Evolutionary conservation across 345 rosid species (phyloP).

Genomic region (Barbarea vulgaris): DNA sequence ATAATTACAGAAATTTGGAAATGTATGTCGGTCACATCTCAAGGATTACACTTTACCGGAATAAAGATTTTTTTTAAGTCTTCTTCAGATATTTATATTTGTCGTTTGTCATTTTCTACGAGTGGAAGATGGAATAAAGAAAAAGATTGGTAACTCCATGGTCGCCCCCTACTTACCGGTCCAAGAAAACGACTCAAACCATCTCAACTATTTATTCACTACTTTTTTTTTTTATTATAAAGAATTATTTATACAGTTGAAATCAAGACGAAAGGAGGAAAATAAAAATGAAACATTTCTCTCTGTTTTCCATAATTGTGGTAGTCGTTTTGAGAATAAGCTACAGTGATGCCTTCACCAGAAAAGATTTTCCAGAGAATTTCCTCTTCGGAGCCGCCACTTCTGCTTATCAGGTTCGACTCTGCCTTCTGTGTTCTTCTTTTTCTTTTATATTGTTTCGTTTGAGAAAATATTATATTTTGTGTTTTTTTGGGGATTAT

Average conservation of each 20-base stretch:
- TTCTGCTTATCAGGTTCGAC: slow-evolving; percentile 63
- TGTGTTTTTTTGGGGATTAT: not conserved
- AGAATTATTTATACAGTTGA: not conserved
- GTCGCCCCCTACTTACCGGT: not conserved
- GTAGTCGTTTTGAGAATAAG: slow-evolving; percentile 12
- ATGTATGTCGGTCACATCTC: not conserved
- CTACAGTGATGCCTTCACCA: slow-evolving; percentile 40
- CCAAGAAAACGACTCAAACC: not conserved
- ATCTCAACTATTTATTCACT: not conserved
- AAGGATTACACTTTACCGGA: not conserved
- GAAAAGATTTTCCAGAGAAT: slow-evolving; percentile 56
- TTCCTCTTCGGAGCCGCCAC: slow-evolving; percentile 62
- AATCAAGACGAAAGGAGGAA: not conserved
- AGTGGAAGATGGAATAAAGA: not conserved
- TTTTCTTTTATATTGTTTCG: not conserved
- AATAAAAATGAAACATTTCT: not conserved
- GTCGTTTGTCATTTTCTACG: not conserved
- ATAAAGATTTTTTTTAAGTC: not conserved
- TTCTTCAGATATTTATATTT: not conserved
- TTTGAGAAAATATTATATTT: not conserved
- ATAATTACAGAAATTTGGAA: not conserved
- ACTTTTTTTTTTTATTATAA: too few relatives aligned
- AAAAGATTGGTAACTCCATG: not conserved
- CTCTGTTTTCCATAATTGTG: not conserved
- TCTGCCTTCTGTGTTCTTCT: not conserved